phyloP scores from a whole-genome alignment of 225 moss, liverwort and hornwort species.

The Straminergon stramineum region DNA sequence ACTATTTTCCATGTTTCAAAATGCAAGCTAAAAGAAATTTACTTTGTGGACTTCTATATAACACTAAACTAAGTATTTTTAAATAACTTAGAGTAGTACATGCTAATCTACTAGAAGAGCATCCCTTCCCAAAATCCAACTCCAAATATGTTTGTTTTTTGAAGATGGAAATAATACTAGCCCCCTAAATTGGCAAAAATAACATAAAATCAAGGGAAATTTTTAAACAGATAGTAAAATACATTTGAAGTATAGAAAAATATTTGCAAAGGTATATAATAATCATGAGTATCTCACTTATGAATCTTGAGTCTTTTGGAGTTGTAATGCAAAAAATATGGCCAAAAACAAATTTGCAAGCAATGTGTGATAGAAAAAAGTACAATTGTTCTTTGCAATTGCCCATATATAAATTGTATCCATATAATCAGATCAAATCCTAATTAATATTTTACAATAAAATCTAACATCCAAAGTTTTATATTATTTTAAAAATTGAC shows the following conservation, averaged over 20 bases:
- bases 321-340: fast-evolving
- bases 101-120: not conserved
- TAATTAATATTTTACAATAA: not conserved
- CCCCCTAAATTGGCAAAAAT: not conserved
- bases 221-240: too few species aligned
- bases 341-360: fast-evolving
- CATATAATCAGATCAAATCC: fast-evolving
- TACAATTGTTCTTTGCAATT: not conserved
- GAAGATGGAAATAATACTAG: not conserved
- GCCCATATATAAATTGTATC: not conserved
- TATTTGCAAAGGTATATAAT: not conserved
- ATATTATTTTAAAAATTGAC: not conserved
- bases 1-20: not conserved
- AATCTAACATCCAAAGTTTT: not conserved
- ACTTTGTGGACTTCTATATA: not conserved
- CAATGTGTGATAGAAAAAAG: fast-evolving
- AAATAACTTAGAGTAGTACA: fast-evolving
- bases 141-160: not conserved
- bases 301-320: not conserved
- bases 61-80: not conserved
- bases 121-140: not conserved
- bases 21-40: not conserved
- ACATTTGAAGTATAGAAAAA: not conserved
- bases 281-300: not conserved
- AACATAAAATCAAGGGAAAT: too few species aligned